Conservation (phyloP, 2,329 filamentous ascomycete genomes). For the Triangularia verruculosa region DNA sequence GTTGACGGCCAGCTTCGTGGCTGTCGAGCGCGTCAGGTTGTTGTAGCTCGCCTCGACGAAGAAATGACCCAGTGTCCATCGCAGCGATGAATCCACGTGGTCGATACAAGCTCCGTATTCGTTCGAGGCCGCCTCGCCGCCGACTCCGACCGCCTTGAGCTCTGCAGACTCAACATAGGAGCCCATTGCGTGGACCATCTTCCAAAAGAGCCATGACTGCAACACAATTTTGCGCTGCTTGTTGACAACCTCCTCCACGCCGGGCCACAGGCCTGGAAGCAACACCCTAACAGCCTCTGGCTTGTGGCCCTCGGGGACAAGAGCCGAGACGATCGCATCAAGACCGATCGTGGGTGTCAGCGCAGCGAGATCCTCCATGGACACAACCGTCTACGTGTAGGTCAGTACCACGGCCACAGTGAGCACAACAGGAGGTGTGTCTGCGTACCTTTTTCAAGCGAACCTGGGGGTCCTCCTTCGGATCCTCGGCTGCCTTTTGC, state of each 20-base stretch:
- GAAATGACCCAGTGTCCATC: slow-evolving; percentile 69
- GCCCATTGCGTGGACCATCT: neutral
- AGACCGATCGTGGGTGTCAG: neutral
- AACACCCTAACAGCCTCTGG: neutral
- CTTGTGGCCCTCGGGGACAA: neutral
- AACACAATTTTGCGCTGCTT: neutral
- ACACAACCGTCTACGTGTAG: neutral
- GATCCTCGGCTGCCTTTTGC: neutral
- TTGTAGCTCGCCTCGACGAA: slow-evolving; percentile 68
- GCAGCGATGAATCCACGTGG: slow-evolving; percentile 47
- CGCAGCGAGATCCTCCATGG: neutral
- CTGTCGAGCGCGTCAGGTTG: slow-evolving; percentile 62
- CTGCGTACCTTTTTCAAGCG: neutral
- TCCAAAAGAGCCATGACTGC: neutral
- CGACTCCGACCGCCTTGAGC: neutral
- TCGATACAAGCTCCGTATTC: slow-evolving; percentile 50
- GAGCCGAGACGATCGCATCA: neutral
- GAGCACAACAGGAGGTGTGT: too few relatives aligned
- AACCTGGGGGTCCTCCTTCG: too few relatives aligned
- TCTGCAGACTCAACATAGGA: neutral
- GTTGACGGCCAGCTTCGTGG: slow-evolving; percentile 66
- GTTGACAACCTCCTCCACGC: neutral
- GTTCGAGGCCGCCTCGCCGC: neutral
- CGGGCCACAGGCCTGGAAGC: neutral
- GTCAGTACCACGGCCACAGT: neutral